These are phyloP conservation scores for Penicillium sp. DNA, from an alignment of 2,329 filamentous ascomycete species.

Conservation along the genomic window DNA sequence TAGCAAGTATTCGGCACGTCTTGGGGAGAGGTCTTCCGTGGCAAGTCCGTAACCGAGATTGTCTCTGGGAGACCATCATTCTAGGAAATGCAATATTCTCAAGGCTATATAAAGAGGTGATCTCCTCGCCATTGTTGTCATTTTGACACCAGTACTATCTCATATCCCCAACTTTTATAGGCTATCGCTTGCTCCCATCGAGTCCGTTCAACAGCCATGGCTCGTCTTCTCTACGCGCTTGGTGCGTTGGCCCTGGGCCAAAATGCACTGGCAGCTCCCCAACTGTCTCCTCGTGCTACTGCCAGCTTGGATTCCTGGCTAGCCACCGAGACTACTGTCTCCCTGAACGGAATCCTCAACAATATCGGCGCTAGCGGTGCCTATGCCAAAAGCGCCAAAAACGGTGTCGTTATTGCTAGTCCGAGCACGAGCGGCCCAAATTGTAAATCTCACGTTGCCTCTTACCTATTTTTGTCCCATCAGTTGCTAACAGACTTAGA, in stretches of 20 bases:
- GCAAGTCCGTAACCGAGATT: background rate
- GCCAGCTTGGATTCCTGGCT: slow-evolving; percentile 30
- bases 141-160: background rate
- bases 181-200: background rate
- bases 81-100: background rate
- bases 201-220: background rate
- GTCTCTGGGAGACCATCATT: no score
- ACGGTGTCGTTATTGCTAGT: slow-evolving; percentile 60
- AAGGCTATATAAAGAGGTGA: slow-evolving; percentile 4
- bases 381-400: slow-evolving; percentile 52
- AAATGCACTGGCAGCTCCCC: slow-evolving; percentile 22
- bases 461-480: background rate
- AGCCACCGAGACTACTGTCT: slow-evolving; percentile 50
- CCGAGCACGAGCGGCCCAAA: slow-evolving; percentile 48
- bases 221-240: slow-evolving; percentile 16
- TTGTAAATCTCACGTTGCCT: background rate
- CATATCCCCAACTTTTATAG: background rate
- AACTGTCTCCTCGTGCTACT: slow-evolving; percentile 26
- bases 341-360: slow-evolving; percentile 56
- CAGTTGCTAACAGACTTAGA: slow-evolving; percentile 52
- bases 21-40: no score
- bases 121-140: background rate
- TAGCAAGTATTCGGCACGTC: background rate
- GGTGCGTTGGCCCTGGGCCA: slow-evolving; percentile 29
- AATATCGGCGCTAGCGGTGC: slow-evolving; percentile 59